These are phyloP conservation scores for Cicer judaicum DNA, from an alignment of 306 rosid genomes.

Conservation along the genomic window DNA sequence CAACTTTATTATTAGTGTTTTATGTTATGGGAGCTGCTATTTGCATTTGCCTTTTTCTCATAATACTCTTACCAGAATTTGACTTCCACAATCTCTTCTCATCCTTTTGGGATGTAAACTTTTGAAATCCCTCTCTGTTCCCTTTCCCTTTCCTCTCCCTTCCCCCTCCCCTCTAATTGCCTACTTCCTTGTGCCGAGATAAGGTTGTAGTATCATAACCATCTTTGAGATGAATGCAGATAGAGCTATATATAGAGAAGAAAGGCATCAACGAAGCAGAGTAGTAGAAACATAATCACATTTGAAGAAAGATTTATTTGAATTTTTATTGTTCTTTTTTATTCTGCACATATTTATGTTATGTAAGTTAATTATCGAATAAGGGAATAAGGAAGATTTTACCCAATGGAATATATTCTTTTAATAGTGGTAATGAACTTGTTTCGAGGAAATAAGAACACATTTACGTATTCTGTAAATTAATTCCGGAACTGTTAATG, in stretches of 20 bases:
- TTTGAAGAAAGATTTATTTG: neutral
- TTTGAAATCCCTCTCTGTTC: neutral
- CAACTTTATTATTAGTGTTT: conserved; percentile 13
- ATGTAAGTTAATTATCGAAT: neutral
- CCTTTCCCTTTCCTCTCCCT: neutral
- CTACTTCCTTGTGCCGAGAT: neutral
- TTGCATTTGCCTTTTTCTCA: neutral
- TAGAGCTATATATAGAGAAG: neutral
- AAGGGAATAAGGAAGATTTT: neutral
- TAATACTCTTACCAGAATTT: neutral
- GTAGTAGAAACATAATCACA: neutral
- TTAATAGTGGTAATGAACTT: neutral
- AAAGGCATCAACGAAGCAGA: neutral
- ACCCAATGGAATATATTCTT: neutral
- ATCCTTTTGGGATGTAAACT: conserved; percentile 2
- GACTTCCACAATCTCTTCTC: neutral
- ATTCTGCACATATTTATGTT: neutral
- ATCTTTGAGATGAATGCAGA: neutral
- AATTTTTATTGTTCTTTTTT: neutral
- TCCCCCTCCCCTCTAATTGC: neutral
- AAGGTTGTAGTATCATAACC: neutral
- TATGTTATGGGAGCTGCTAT: conserved; percentile 7
- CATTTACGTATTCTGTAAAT: neutral
- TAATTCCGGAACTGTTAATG: neutral
- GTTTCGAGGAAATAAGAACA: neutral